Evolutionary conservation across 768 basidiomycete species (phyloP).

Genomic region (Favolaschia claudopus): DNA sequence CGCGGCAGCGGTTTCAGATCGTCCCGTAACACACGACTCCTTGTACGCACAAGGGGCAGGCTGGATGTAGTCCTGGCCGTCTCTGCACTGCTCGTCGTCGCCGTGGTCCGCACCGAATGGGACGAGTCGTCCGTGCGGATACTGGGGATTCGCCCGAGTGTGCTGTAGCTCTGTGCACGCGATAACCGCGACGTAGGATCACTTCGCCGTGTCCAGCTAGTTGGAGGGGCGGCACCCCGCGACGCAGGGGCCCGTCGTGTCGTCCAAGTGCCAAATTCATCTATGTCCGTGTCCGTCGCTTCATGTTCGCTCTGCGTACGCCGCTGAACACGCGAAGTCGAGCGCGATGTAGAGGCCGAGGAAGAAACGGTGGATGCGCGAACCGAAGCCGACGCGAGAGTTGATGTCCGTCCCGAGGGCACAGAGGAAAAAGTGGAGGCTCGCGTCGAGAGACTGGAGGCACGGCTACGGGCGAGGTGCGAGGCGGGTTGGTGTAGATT

Average conservation of each 20-base stretch:
- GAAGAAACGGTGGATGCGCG: slow-evolving; percentile 32
- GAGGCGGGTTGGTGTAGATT: slow-evolving; percentile 49
- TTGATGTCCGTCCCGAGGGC: slow-evolving; percentile 7
- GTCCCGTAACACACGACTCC: slow-evolving; percentile 22
- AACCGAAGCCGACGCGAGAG: background rate
- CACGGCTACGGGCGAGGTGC: slow-evolving; percentile 54
- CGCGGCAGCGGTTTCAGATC: slow-evolving; percentile 25
- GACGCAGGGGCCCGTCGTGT: background rate
- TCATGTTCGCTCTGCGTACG: slow-evolving; percentile 23
- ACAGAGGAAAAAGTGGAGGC: background rate
- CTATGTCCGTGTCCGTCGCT: slow-evolving; percentile 7
- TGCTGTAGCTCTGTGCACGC: slow-evolving; percentile 13
- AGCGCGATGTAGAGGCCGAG: background rate
- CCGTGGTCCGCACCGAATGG: slow-evolving; percentile 6
- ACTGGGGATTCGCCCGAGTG: slow-evolving; percentile 8
- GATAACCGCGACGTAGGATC: slow-evolving; percentile 17
- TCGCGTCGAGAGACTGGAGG: slow-evolving; percentile 23
- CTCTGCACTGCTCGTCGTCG: background rate
- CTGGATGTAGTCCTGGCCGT: slow-evolving; percentile 1
- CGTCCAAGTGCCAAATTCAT: slow-evolving; percentile 21
- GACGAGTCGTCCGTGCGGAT: slow-evolving; percentile 13
- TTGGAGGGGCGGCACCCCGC: slow-evolving; percentile 16
- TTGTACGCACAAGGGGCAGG: slow-evolving; percentile 20
- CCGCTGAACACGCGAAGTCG: slow-evolving; percentile 7
- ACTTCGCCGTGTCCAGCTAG: slow-evolving; percentile 21